Evolutionary conservation across 2,329 filamentous ascomycete genomes (phyloP).

Genomic region (Fusarium irregulare): DNA sequence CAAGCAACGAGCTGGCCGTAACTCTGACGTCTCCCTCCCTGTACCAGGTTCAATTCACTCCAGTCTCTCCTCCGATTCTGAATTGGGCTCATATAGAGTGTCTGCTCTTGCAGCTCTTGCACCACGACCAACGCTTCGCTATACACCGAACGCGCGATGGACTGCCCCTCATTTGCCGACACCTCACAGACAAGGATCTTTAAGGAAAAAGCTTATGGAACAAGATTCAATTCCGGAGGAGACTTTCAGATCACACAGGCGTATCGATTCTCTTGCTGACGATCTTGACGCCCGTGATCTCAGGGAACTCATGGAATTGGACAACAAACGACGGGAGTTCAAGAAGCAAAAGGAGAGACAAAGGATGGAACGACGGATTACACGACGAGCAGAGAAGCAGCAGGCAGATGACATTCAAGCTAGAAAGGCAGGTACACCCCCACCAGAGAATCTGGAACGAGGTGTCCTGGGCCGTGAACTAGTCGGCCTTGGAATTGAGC

Average conservation of each 20-base stretch:
- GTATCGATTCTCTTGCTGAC: constrained; percentile 80
- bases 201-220: constrained; percentile 64
- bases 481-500: constrained; percentile 67
- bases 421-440: constrained; percentile 61
- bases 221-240: constrained; percentile 70
- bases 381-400: constrained; percentile 75
- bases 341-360: constrained; percentile 77
- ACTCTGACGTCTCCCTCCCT: constrained; percentile 81
- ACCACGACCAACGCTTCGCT: constrained; percentile 85
- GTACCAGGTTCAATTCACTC: constrained; percentile 80
- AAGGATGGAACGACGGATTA: constrained; percentile 71
- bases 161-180: constrained; percentile 59
- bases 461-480: constrained; percentile 70
- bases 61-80: constrained; percentile 78
- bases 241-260: constrained; percentile 68
- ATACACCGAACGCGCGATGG: constrained; percentile 73
- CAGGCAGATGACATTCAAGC: constrained; percentile 67
- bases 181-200: constrained; percentile 61
- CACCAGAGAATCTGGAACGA: constrained; percentile 68
- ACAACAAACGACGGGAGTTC: constrained; percentile 81
- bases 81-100: constrained; percentile 79
- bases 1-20: constrained; percentile 68
- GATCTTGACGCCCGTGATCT: constrained; percentile 86
- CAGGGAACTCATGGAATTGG: constrained; percentile 89
- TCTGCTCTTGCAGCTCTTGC: constrained; percentile 84